Conservation (phyloP, 1,284 basidiomycete genomes). For the Leccinum brunneo-olivaceum region DNA sequence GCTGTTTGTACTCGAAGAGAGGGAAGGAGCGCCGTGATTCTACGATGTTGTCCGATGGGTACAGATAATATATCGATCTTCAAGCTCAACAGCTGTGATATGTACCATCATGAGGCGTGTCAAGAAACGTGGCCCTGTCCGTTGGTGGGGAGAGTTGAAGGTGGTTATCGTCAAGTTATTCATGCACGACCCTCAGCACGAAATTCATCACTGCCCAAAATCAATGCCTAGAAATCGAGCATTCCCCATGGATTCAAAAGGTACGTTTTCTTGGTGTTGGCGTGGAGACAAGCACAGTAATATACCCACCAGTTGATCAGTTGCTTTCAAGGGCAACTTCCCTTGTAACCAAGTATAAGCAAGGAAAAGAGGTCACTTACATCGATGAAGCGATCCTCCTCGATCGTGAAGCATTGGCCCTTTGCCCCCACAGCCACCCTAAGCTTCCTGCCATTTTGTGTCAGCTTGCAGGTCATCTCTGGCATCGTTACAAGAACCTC, state of each 20-base stretch:
- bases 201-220: too few species aligned
- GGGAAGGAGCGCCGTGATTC: too few species aligned
- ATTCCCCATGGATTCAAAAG: not conserved
- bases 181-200: too few species aligned
- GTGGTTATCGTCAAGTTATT: too few species aligned
- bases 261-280: not conserved
- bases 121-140: too few species aligned
- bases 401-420: not conserved
- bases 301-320: not conserved
- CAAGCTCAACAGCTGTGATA: too few species aligned
- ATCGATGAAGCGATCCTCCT: not conserved
- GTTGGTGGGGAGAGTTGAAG: too few species aligned
- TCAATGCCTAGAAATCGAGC: too few species aligned
- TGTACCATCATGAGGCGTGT: too few species aligned
- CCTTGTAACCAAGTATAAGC: not conserved
- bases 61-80: too few species aligned
- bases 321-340: not conserved
- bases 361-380: not conserved
- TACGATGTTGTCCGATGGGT: too few species aligned
- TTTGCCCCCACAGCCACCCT: not conserved
- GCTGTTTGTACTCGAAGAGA: too few species aligned
- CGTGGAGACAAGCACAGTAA: not conserved
- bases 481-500: not conserved
- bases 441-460: not conserved
- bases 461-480: not conserved